These are phyloP conservation scores for Alternaria arbusti DNA, from an alignment of 2,329 filamentous ascomycete species.

Conservation along the genomic window DNA sequence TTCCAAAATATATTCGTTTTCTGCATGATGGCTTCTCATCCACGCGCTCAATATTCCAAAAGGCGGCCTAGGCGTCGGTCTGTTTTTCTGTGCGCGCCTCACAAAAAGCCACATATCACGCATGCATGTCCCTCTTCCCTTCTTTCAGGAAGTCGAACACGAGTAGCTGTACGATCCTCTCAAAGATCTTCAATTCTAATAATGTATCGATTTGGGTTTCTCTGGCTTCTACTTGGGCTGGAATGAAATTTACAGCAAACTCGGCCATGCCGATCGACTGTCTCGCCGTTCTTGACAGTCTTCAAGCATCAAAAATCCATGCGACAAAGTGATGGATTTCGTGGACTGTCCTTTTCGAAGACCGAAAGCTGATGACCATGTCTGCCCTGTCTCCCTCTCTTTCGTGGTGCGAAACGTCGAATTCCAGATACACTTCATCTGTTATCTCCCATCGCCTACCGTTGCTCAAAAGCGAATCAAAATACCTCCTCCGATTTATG, in stretches of 20 bases:
- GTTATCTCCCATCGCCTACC: not conserved
- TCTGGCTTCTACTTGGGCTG: not conserved
- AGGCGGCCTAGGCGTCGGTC: not conserved
- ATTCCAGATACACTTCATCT: accelerated
- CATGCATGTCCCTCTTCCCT: not conserved
- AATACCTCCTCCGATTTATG: not conserved
- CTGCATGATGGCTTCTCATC: not conserved
- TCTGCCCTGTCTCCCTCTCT: not conserved
- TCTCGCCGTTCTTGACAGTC: not conserved
- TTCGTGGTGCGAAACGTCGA: accelerated
- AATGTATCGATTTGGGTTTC: accelerated
- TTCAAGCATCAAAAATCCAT: not conserved
- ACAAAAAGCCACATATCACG: accelerated
- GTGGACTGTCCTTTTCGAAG: too few relatives aligned
- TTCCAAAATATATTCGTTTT: too few relatives aligned
- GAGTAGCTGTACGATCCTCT: accelerated
- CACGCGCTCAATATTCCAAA: not conserved
- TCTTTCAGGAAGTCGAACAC: accelerated
- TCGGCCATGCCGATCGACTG: not conserved
- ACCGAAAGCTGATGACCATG: not conserved
- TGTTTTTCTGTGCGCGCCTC: not conserved
- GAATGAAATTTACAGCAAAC: too few relatives aligned
- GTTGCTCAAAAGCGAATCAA: not conserved
- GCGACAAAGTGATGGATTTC: not conserved
- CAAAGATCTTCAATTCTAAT: not conserved